phyloP scores from a whole-genome alignment of 1,284 basidiomycete species.

The Melampsora larici-populina region DNA sequence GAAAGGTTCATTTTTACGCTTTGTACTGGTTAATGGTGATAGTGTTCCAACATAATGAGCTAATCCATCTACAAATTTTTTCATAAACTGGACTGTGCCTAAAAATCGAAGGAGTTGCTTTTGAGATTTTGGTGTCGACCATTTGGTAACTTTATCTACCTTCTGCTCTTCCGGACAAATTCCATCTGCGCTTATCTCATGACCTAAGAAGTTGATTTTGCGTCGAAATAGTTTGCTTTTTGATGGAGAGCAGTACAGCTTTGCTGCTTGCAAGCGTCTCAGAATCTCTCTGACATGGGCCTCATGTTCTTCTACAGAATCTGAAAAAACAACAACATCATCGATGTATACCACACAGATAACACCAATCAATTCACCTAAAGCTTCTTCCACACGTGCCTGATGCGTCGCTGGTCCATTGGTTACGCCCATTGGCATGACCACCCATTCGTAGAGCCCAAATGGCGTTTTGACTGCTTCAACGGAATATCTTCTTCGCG shows the following conservation, averaged over 20 bases:
- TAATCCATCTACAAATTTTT: constrained; percentile 54
- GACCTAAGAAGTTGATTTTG: constrained; percentile 54
- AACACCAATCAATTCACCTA: too few relatives aligned
- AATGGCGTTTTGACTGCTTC: too few relatives aligned
- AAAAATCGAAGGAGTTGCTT: constrained; percentile 55
- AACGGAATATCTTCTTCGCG: too few relatives aligned
- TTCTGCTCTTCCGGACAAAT: constrained; percentile 54
- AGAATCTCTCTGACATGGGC: background rate
- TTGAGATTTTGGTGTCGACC: constrained; percentile 51
- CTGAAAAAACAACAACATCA: constrained; percentile 58
- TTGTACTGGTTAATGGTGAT: constrained; percentile 52
- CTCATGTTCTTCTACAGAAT: constrained; percentile 54
- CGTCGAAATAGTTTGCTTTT: constrained; percentile 48
- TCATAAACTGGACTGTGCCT: constrained; percentile 55
- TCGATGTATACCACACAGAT: constrained; percentile 50
- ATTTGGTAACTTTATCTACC: too few relatives aligned
- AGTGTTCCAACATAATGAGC: constrained; percentile 53
- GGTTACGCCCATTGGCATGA: constrained; percentile 57
- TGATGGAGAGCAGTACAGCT: too few relatives aligned
- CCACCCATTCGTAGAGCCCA: constrained; percentile 54
- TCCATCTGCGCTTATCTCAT: constrained; percentile 52
- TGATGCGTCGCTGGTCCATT: too few relatives aligned
- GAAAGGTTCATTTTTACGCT: constrained; percentile 6
- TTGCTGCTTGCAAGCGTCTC: background rate
- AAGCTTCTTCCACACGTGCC: too few relatives aligned